Evolutionary conservation across 768 basidiomycete species (phyloP), one percentile per base, ranked within the genome.

Genomic region (Kwoniella botswanensis): DNA sequence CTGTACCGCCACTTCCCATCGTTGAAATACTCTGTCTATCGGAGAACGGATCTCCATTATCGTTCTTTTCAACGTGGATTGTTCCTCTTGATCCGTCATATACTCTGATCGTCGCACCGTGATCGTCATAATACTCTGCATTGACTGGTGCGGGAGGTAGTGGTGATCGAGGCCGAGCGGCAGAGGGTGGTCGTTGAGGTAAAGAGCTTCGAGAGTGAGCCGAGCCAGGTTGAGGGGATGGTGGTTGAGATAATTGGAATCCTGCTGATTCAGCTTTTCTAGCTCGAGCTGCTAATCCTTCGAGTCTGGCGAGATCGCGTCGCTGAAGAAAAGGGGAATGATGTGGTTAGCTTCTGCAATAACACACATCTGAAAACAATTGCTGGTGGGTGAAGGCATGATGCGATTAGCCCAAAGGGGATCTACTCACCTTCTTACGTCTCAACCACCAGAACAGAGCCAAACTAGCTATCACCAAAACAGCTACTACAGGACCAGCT

Each of bases 401-500:
- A 35, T 35, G 35, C 35, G 35, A 35, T 35, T 35, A 35, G 35
- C 35, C 35, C 7, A 35, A 35, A 35, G 35, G 35, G 4, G 7
- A 35, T 35, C 35, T 35, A 71, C 80, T 67, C 66, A 79, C 81
- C 79, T 79, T 82, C 68, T 80, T 76, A 46, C 75, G 72, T 42
- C 79, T 59, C 41, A 81, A 74, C 76, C 75, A 81, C 77, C 77
- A 83, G 68, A 79, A 83, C 52, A 82, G 29, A 2, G 65, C 79
- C n/a, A 79, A 50, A 68, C 81, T 82, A n/a, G 74, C 77, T 21
- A 83, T 75, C 54, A 83, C 74, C 67, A 83, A 64, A 15, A 80
- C 79, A 11, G 82, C 82, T 1, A 81, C 81, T 11, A 82, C 74
- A 3, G 82, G 82, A 43, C 82, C 80, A 46, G 81, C 81, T 53